Evolutionary conservation across 176 grass and related monocot species (phyloP).

Genomic region (Zizania latifolia): DNA sequence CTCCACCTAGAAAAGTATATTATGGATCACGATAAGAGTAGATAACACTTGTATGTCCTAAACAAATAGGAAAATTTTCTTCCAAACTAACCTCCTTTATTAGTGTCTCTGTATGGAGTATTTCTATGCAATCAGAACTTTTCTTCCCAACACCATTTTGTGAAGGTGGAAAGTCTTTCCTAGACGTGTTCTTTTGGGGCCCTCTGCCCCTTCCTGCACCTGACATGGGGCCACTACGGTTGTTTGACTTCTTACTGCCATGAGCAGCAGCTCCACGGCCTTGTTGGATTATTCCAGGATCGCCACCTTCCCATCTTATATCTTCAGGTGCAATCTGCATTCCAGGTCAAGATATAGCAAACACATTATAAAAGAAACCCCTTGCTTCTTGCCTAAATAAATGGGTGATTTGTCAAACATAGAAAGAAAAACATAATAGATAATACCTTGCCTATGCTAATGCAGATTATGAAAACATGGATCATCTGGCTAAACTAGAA

Average conservation of each 20-base stretch:
- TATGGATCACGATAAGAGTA: not conserved
- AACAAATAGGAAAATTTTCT: not conserved
- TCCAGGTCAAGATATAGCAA: not conserved
- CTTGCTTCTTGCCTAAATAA: not conserved
- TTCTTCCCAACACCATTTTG: slow-evolving; percentile 61
- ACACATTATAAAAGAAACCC: not conserved
- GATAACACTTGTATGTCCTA: not conserved
- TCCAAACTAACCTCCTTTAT: slow-evolving; percentile 55
- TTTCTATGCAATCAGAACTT: slow-evolving; percentile 39
- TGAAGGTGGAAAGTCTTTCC: slow-evolving; percentile 31
- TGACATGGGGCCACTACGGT: slow-evolving; percentile 34
- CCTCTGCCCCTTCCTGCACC: slow-evolving; percentile 46
- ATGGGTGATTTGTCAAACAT: not conserved
- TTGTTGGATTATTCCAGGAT: slow-evolving; percentile 34
- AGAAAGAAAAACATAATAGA: not conserved
- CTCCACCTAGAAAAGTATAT: slow-evolving; percentile 47
- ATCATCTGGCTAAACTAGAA: not conserved
- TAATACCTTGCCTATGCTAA: not conserved
- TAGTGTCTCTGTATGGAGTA: slow-evolving; percentile 50
- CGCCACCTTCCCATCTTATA: slow-evolving; percentile 59
- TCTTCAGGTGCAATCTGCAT: slow-evolving; percentile 62
- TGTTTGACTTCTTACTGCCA: slow-evolving; percentile 44
- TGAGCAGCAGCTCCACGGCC: slow-evolving; percentile 7
- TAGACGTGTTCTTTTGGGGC: slow-evolving; percentile 35
- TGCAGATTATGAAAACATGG: not conserved